These are phyloP conservation scores for Penicillium soppii DNA, from an alignment of 495 filamentous ascomycete genomes.

Conservation along the genomic window DNA sequence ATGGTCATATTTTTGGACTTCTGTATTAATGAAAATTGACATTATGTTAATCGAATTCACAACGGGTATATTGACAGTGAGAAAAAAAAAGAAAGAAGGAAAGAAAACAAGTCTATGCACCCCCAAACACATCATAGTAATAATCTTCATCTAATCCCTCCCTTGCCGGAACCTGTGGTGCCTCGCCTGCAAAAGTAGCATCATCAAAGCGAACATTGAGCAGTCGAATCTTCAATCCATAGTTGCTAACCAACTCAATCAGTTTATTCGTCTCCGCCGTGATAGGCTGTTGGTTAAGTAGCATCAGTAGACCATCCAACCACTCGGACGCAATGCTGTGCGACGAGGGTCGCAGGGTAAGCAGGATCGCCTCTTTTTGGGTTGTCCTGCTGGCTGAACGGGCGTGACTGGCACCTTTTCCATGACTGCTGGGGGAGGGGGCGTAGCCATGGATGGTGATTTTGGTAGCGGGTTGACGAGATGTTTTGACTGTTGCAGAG, in stretches of 20 bases:
- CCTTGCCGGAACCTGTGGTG: constrained; percentile 44
- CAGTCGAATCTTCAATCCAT: constrained; percentile 88
- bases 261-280: constrained; percentile 93
- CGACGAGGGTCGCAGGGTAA: constrained; percentile 78
- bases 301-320: constrained; percentile 93
- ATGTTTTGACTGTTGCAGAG: constrained; percentile 55
- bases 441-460: constrained; percentile 85
- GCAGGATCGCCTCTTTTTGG: constrained; percentile 60
- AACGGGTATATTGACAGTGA: constrained; percentile 18
- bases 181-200: constrained; percentile 45
- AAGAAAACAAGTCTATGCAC: constrained; percentile 18
- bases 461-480: constrained; percentile 66
- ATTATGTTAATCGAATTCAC: neutral
- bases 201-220: constrained; percentile 90
- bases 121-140: constrained; percentile 56
- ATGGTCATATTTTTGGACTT: no score
- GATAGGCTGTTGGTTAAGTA: constrained; percentile 92
- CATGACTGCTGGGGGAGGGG: constrained; percentile 23
- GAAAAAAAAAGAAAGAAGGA: neutral
- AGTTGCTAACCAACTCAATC: constrained; percentile 79
- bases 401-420: constrained; percentile 30
- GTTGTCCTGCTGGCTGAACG: constrained; percentile 37
- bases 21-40: neutral
- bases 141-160: constrained; percentile 55
- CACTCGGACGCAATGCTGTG: constrained; percentile 90